Evolutionary conservation across 495 filamentous ascomycete genomes (phyloP).

Genomic region (Trichoderma parareesei): DNA sequence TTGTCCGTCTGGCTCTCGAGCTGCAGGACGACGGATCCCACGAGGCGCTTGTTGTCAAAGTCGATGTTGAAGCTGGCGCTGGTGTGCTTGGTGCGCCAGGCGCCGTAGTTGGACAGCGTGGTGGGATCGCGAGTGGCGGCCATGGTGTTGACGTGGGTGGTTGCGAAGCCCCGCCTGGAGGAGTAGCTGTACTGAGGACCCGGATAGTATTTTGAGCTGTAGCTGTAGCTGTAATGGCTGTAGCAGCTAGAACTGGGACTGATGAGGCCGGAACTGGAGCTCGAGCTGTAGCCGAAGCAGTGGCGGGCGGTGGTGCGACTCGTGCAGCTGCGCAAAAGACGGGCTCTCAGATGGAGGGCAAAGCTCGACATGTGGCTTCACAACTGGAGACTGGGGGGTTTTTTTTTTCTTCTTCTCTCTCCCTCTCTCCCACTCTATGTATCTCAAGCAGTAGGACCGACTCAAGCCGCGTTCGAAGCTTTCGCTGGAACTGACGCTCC

Average conservation of each 20-base stretch:
- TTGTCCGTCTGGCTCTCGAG: slow-evolving; percentile 64
- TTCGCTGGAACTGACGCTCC: background rate
- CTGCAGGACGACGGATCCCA: slow-evolving; percentile 65
- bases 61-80: slow-evolving; percentile 70
- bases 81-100: slow-evolving; percentile 73
- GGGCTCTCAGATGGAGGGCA: background rate
- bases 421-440: no score
- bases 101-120: slow-evolving; percentile 83
- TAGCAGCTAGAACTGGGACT: no score
- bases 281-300: background rate
- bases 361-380: slow-evolving; percentile 9
- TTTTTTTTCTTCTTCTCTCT: background rate
- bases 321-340: slow-evolving; percentile 7
- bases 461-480: background rate
- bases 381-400: background rate
- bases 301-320: background rate
- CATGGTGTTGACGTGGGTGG: slow-evolving; percentile 34
- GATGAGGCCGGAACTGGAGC: no score
- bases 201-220: no score
- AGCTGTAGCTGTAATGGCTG: no score
- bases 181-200: no score
- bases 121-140: slow-evolving; percentile 70
- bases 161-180: slow-evolving; percentile 8
- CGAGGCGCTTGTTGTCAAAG: slow-evolving; percentile 65
- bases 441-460: background rate